These are phyloP conservation scores for Bruguiera gymnorhiza DNA, from an alignment of 345 rosid genomes.

Conservation along the genomic window DNA sequence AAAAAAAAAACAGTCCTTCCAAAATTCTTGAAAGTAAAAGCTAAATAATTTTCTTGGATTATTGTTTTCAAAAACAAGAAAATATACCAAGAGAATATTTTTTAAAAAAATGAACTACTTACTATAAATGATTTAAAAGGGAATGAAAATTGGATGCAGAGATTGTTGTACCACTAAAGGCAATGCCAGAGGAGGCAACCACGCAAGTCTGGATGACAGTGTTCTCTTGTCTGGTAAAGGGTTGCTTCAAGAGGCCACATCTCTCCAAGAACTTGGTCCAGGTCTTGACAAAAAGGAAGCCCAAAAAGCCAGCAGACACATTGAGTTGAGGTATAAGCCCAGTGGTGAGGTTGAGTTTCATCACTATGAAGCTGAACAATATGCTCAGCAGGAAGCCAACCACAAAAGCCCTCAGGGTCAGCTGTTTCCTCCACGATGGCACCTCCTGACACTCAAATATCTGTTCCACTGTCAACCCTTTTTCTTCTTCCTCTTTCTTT, in stretches of 20 bases:
- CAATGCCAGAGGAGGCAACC: constrained; percentile 77
- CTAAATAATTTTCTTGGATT: too few relatives aligned
- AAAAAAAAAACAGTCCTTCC: too few relatives aligned
- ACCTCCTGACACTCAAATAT: constrained; percentile 46
- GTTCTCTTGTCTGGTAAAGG: constrained; percentile 77
- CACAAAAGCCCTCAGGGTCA: constrained; percentile 59
- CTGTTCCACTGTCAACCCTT: constrained; percentile 42
- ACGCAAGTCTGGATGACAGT: constrained; percentile 80
- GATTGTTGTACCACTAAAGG: constrained; percentile 53
- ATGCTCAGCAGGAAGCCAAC: constrained; percentile 57
- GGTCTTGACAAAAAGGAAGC: constrained; percentile 62
- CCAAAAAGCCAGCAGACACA: constrained; percentile 69
- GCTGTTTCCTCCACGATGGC: constrained; percentile 60
- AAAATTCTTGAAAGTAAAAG: too few relatives aligned
- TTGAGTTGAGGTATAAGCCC: constrained; percentile 75
- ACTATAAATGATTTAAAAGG: too few relatives aligned
- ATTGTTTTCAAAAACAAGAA: too few relatives aligned
- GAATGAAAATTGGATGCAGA: not conserved
- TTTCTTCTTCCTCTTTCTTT: constrained; percentile 16
- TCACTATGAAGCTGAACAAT: constrained; percentile 63
- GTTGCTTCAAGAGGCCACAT: constrained; percentile 42
- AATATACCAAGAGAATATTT: too few relatives aligned
- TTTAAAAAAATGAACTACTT: too few relatives aligned
- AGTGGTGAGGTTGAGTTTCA: constrained; percentile 67
- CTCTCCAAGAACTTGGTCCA: constrained; percentile 54